These are phyloP conservation scores for Suillus paluster DNA, from an alignment of 768 basidiomycete genomes.

Conservation along the genomic window DNA sequence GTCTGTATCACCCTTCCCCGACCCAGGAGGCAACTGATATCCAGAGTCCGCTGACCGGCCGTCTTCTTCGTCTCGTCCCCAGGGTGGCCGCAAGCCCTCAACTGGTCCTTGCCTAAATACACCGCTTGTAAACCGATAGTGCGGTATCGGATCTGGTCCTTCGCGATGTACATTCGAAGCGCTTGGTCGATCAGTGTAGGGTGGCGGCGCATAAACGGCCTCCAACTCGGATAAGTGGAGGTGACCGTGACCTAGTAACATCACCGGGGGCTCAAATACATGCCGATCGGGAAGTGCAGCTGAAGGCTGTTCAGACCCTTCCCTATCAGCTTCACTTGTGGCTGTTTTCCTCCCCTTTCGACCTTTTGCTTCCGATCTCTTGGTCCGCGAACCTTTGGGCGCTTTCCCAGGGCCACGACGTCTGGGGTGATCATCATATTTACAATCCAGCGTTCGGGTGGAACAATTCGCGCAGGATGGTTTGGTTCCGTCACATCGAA, in stretches of 20 bases:
- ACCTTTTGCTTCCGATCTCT: slow-evolving; percentile 40
- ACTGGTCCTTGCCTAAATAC: background rate
- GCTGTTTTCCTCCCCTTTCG: slow-evolving; percentile 17
- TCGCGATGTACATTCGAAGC: slow-evolving; percentile 1
- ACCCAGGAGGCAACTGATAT: background rate
- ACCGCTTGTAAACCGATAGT: slow-evolving; percentile 1
- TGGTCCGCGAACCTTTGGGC: slow-evolving; percentile 58
- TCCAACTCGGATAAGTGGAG: slow-evolving; percentile 2
- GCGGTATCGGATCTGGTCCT: background rate
- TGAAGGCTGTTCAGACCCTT: slow-evolving; percentile 6
- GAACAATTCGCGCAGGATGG: slow-evolving; percentile 69
- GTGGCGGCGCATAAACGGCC: slow-evolving; percentile 3
- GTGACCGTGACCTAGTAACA: slow-evolving; percentile 5
- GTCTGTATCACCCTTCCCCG: slow-evolving; percentile 3
- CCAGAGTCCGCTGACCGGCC: background rate
- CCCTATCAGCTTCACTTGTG: slow-evolving; percentile 9
- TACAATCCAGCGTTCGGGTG: slow-evolving; percentile 54
- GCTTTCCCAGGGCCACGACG: slow-evolving; percentile 81
- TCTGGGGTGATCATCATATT: slow-evolving; percentile 53
- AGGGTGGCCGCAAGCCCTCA: background rate
- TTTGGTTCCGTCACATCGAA: slow-evolving; percentile 69
- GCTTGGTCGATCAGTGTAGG: slow-evolving; percentile 8
- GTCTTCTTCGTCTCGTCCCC: slow-evolving; percentile 3
- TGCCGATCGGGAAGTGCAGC: slow-evolving; percentile 4
- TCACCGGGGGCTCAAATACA: slow-evolving; percentile 6